phyloP scores from a whole-genome alignment of 257 asterid genomes.

The Schizonepeta tenuifolia region DNA sequence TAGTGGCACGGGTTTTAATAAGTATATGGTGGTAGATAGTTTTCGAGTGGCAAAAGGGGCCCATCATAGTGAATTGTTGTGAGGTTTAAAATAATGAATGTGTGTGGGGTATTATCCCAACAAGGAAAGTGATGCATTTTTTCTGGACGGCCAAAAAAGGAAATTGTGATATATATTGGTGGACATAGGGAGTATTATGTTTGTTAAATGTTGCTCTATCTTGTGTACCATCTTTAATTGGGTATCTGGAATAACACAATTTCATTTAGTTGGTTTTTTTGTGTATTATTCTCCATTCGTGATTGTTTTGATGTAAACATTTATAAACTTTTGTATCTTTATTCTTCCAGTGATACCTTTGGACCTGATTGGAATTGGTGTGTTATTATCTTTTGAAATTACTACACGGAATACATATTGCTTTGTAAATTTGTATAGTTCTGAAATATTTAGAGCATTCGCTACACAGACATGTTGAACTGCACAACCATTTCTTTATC shows the following conservation, averaged over 20 bases:
- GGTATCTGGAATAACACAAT: not conserved
- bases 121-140: too few relatives aligned
- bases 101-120: too few relatives aligned
- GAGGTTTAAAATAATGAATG: too few relatives aligned
- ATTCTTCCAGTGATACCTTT: not conserved
- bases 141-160: too few relatives aligned
- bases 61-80: too few relatives aligned
- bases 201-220: slow-evolving; percentile 17
- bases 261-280: slow-evolving; percentile 19
- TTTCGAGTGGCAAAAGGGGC: too few relatives aligned
- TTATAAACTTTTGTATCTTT: slow-evolving; percentile 1
- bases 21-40: too few relatives aligned
- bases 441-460: slow-evolving; percentile 10
- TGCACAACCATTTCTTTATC: not conserved
- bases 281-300: not conserved
- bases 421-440: slow-evolving; percentile 21
- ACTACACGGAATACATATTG: not conserved
- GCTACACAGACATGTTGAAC: slow-evolving; percentile 6
- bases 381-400: slow-evolving; percentile 2
- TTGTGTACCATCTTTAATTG: not conserved
- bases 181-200: too few relatives aligned
- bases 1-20: too few relatives aligned
- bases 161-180: too few relatives aligned
- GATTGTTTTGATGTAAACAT: not conserved
- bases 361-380: not conserved